These are phyloP conservation scores for Apiospora koreana DNA, from an alignment of 2,329 filamentous ascomycete species.

Conservation along the genomic window DNA sequence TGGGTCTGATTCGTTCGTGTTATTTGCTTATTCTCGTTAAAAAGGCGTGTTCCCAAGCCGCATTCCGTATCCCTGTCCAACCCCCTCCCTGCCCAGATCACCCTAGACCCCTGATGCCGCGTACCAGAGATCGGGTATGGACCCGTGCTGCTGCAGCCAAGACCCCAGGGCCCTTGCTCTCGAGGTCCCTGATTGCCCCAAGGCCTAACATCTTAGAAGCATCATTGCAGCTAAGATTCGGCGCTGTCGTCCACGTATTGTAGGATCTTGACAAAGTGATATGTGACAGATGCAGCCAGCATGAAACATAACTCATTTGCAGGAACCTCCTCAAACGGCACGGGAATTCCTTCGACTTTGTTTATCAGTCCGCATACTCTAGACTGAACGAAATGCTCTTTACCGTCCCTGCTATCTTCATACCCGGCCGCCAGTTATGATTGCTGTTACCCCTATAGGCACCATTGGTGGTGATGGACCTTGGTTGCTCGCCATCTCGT, in stretches of 20 bases:
- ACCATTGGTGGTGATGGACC: conserved; percentile 9
- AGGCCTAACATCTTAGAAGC: neutral
- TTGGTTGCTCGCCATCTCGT: conserved; percentile 10
- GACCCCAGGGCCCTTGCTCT: neutral
- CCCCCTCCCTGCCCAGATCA: too few species aligned
- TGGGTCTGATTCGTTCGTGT: neutral
- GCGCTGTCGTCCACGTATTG: too few species aligned
- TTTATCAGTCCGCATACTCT: neutral
- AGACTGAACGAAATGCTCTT: neutral
- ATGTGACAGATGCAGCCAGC: neutral
- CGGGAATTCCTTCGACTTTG: neutral
- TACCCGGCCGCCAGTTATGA: neutral
- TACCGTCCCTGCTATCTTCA: neutral
- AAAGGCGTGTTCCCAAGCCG: too few species aligned
- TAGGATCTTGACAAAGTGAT: neutral
- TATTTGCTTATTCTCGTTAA: neutral
- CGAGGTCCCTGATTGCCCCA: neutral
- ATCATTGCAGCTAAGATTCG: neutral
- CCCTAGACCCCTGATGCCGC: too few species aligned
- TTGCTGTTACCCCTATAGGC: neutral
- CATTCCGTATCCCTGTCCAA: neutral
- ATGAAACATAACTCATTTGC: neutral
- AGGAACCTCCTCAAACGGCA: neutral
- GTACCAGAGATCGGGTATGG: neutral
- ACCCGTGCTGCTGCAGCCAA: neutral